phyloP scores from a whole-genome alignment of 306 rosid species.

The Trichosanthes cucumerina region DNA sequence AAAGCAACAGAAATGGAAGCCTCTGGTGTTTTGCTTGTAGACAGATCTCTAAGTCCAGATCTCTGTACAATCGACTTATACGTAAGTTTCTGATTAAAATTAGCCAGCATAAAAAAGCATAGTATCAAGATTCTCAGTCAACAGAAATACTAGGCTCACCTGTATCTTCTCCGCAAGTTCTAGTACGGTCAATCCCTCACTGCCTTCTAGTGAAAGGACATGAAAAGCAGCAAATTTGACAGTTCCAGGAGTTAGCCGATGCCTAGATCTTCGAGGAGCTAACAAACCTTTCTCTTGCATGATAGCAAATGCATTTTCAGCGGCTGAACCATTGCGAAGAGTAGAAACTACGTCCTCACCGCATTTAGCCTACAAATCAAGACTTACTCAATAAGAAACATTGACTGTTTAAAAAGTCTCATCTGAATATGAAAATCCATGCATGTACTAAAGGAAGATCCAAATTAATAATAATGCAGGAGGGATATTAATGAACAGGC shows the following conservation, averaged over 20 bases:
- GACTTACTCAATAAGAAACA: not conserved
- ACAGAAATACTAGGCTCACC: conserved; percentile 29
- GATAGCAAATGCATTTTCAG: conserved; percentile 82
- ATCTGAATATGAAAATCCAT: not conserved
- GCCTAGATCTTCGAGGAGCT: conserved; percentile 86
- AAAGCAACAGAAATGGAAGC: conserved; percentile 98
- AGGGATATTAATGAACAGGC: not conserved
- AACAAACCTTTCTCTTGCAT: conserved; percentile 96
- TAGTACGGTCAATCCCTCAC: conserved; percentile 77
- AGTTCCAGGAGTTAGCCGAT: conserved; percentile 95
- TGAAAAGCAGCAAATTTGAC: conserved; percentile 98
- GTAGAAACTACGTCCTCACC: conserved; percentile 80
- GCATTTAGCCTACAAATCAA: conserved; percentile 48
- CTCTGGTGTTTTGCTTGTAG: conserved; percentile 97
- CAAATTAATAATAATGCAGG: not conserved
- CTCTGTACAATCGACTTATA: conserved; percentile 33
- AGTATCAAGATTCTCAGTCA: not conserved
- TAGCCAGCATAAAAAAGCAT: conserved; percentile 2
- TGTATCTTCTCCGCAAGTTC: conserved; percentile 99
- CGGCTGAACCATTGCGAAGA: conserved; percentile 92
- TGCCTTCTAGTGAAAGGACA: conserved; percentile 90
- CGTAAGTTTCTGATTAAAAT: not conserved
- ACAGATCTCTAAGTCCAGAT: conserved; percentile 98
- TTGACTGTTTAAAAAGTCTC: not conserved
- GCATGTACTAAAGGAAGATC: not conserved